Evolutionary conservation across 257 asterid species (phyloP), one percentile per base, ranked within the genome.

Genomic region (Solanum raphanifolium): DNA sequence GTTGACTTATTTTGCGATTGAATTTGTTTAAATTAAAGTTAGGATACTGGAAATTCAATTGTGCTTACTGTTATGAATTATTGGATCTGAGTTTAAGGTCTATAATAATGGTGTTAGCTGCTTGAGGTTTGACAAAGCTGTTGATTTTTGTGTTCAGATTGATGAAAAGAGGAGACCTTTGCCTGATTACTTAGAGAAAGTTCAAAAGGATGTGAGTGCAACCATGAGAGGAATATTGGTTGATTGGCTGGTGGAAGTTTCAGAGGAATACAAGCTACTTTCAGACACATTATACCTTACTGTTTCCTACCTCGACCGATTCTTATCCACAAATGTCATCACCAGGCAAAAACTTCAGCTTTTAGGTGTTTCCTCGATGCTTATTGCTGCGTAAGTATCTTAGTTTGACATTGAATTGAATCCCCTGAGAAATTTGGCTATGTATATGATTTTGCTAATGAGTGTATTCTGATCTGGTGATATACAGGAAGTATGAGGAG

Each of bases 281-380:
- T 86, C 98, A 1, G 98, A 95, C 83, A 94, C 98, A 0, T 87
- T 97, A 38, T 94, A 94, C 60, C 89, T 94, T 38, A 86, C 98
- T 1, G 95, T 97, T 86, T 89, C 93, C 2, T 95, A 95, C 89
- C 87, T 97, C 0, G 99, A 97, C 81, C 92, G 96, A 87, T 95
- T 91, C 90, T 90, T 95, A 43, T 95, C 99, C 0, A 78, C 43
- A 86, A 93, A 86, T 81, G 89, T 72, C 36, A 86, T 95, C 27
- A 88, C 48, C 43, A 84, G 98, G 86, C 94, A 95, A 89, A 91
- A 52, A 25, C 99, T 97, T 72, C 99, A 97, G 94, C 98, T 97
- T 83, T 94, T 97, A 32, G 99, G 99, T 7, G 98, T 97, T 89
- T 94, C 99, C n/a, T 96, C 99, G 9, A 97, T 97, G 99, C 98